A percentile compares a stretch with the other conserved stretches of the same genome.
Evolutionary conservation across 306 rosid species (phyloP).

Genomic region (Lathyrus oleraceus): DNA sequence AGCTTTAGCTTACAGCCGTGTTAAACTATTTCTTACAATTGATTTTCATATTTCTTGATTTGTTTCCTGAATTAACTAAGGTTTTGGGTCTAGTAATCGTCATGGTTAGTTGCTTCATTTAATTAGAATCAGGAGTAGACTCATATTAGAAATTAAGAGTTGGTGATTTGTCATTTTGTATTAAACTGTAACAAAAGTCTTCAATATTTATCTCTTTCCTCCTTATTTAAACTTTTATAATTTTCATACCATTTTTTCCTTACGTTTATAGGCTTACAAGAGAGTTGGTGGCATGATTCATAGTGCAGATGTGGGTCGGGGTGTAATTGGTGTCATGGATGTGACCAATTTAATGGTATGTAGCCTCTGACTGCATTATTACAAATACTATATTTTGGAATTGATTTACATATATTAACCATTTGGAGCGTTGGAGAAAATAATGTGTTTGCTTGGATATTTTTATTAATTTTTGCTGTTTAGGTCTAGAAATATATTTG

Average conservation of each 20-base stretch:
- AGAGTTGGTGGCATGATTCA: constrained; percentile 65
- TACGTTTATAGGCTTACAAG: constrained; percentile 54
- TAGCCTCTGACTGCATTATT: constrained; percentile 3
- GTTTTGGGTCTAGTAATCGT: not conserved
- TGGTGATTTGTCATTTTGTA: not conserved
- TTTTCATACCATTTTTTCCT: not conserved
- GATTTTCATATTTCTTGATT: constrained; percentile 7
- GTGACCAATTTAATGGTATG: constrained; percentile 56
- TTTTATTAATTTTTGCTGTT: constrained; percentile 7
- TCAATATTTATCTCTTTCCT: not conserved
- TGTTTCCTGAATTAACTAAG: not conserved
- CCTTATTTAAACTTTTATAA: not conserved
- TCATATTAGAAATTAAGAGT: not conserved
- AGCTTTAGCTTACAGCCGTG: not conserved
- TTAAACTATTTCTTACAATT: not conserved
- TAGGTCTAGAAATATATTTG: not conserved
- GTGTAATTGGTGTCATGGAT: constrained; percentile 64
- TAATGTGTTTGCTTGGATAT: not conserved
- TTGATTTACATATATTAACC: not conserved
- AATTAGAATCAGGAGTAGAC: not conserved
- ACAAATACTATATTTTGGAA: constrained; percentile 20
- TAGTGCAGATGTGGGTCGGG: constrained; percentile 54
- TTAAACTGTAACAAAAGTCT: not conserved
- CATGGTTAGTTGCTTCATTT: not conserved
- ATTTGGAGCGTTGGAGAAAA: constrained; percentile 21